These are phyloP conservation scores for Terfezia claveryi DNA, from an alignment of 495 filamentous ascomycete species.

Conservation along the genomic window DNA sequence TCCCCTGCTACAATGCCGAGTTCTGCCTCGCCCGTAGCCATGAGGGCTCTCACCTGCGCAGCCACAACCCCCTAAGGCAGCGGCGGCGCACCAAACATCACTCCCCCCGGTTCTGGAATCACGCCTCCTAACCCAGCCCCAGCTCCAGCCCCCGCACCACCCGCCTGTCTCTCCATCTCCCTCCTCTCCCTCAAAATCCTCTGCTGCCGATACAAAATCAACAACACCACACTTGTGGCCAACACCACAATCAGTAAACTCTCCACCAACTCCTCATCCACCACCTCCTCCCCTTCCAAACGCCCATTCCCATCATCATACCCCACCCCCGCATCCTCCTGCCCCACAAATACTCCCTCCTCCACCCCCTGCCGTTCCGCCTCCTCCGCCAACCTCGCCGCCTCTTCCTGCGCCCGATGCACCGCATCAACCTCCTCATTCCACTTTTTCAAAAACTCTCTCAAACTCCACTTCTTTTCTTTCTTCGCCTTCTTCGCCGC, in stretches of 20 bases:
- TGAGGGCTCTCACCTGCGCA: too few relatives aligned
- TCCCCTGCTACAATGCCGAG: too few relatives aligned
- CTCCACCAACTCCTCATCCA: conserved; percentile 47
- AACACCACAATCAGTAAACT: conserved; percentile 63
- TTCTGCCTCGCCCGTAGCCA: too few relatives aligned
- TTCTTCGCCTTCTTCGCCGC: neutral
- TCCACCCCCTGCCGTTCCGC: conserved; percentile 9
- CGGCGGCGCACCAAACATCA: neutral
- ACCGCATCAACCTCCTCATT: conserved; percentile 16
- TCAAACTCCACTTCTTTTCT: conserved; percentile 1
- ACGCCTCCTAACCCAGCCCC: neutral
- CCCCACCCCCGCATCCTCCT: conserved; percentile 18
- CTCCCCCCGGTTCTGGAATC: neutral
- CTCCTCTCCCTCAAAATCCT: conserved; percentile 33
- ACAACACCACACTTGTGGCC: conserved; percentile 46
- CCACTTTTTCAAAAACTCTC: conserved; percentile 18
- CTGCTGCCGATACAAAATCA: conserved; percentile 70
- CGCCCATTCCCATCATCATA: conserved; percentile 51
- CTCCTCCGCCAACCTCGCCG: conserved; percentile 23
- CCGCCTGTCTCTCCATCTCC: neutral
- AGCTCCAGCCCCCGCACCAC: neutral
- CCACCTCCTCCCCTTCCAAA: conserved; percentile 26
- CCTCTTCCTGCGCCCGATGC: conserved; percentile 16
- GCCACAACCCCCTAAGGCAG: neutral
- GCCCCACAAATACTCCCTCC: conserved; percentile 4